Evolutionary conservation across 768 basidiomycete species (phyloP).

Genomic region (Cystobasidium tubakii): DNA sequence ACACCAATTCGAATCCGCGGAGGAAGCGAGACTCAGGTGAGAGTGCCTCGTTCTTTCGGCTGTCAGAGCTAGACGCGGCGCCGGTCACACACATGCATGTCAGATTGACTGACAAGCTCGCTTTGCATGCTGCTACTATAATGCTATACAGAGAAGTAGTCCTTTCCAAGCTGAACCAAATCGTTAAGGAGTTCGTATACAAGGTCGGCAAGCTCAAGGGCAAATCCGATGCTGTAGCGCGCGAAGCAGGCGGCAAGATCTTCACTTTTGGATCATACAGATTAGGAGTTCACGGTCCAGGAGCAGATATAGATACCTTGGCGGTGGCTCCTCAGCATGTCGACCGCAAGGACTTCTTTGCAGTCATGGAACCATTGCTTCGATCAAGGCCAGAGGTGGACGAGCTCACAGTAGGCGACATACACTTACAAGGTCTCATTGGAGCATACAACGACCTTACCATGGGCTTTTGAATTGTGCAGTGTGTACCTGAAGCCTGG

Average conservation of each 20-base stretch:
- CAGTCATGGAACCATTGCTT: slow-evolving; percentile 81
- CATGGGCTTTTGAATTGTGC: slow-evolving; percentile 34
- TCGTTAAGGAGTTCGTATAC: slow-evolving; percentile 89
- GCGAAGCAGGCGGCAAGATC: slow-evolving; percentile 91
- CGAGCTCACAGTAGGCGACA: slow-evolving; percentile 69
- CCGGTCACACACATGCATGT: neutral
- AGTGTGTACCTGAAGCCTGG: slow-evolving; percentile 95
- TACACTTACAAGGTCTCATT: no score
- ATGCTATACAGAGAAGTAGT: slow-evolving; percentile 71
- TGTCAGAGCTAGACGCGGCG: neutral
- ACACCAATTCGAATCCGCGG: slow-evolving; percentile 80
- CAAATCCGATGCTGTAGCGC: slow-evolving; percentile 78
- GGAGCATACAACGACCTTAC: no score
- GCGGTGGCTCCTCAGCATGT: slow-evolving; percentile 96
- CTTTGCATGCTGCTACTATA: neutral
- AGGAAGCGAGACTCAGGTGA: slow-evolving; percentile 81
- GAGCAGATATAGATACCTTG: slow-evolving; percentile 94
- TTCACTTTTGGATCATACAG: slow-evolving; percentile 99
- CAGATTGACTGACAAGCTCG: neutral
- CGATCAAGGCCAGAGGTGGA: slow-evolving; percentile 71
- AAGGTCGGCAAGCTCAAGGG: slow-evolving; percentile 71
- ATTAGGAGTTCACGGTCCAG: slow-evolving; percentile 91
- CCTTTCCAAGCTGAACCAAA: slow-evolving; percentile 75
- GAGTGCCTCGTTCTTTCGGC: slow-evolving; percentile 48
- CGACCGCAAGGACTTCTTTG: slow-evolving; percentile 90